These are phyloP conservation scores for Blepharisma stoltei DNA, from an alignment of 73 alveolate genomes.

Conservation along the genomic window DNA sequence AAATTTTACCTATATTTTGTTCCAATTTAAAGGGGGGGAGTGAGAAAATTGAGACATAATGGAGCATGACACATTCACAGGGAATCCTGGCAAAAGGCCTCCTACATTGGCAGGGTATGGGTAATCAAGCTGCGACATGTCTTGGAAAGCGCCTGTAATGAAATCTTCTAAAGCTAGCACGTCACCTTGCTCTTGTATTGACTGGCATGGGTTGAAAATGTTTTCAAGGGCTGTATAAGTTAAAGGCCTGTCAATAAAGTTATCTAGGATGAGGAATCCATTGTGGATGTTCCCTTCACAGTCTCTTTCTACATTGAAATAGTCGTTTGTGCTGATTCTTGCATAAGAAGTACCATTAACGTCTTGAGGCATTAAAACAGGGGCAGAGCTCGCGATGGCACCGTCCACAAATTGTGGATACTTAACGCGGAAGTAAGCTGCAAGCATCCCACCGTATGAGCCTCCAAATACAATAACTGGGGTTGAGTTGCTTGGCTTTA, in stretches of 20 bases:
- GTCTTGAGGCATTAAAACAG: constrained; percentile 50
- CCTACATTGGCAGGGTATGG: constrained; percentile 16
- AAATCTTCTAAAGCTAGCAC: background rate
- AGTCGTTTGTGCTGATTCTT: background rate
- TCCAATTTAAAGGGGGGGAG: too few relatives aligned
- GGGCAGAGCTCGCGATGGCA: constrained; percentile 73
- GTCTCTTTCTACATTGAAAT: background rate
- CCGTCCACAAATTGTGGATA: constrained; percentile 64
- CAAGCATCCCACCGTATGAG: constrained; percentile 70
- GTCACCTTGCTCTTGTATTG: background rate
- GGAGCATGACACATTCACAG: constrained; percentile 11
- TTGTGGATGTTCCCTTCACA: background rate
- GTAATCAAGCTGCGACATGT: constrained; percentile 10
- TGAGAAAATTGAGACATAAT: background rate
- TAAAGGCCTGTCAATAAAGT: background rate
- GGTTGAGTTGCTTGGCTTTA: background rate
- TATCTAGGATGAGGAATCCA: background rate
- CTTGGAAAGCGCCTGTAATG: constrained; percentile 1
- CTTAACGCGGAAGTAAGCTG: constrained; percentile 63
- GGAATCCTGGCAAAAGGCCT: background rate
- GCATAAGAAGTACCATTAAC: background rate
- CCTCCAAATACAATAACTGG: constrained; percentile 65
- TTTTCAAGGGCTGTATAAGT: background rate
- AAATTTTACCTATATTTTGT: too few relatives aligned
- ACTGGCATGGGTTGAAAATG: background rate